phyloP scores from a whole-genome alignment of 139 green algal genomes.

The Pleodorina starrii region DNA sequence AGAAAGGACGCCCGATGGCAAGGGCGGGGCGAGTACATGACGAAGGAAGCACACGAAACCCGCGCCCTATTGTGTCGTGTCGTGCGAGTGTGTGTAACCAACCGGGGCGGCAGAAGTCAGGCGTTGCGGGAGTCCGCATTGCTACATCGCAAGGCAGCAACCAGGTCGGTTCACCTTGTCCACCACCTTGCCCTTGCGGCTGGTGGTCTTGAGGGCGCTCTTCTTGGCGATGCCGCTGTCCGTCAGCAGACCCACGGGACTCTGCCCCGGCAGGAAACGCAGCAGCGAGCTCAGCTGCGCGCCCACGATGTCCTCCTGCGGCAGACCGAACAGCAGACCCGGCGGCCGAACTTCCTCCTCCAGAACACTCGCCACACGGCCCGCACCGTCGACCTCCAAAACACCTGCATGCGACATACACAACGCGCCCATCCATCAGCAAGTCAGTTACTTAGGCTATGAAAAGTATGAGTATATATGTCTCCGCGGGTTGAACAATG shows the following conservation, averaged over 20 bases:
- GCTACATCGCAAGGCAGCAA: no score
- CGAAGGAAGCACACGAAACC: no score
- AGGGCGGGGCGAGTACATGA: no score
- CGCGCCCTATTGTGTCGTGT: no score
- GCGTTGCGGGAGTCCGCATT: no score
- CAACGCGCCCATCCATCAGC: no score
- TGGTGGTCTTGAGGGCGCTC: slow-evolving; percentile 27
- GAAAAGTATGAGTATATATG: no score
- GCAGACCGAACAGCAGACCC: slow-evolving; percentile 19
- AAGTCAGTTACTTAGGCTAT: no score
- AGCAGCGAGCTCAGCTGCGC: neutral
- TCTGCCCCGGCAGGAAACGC: slow-evolving; percentile 20
- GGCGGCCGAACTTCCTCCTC: slow-evolving; percentile 20
- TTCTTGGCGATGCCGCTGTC: slow-evolving; percentile 41
- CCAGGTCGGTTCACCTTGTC: neutral
- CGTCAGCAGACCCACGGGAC: slow-evolving; percentile 1
- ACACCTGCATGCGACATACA: slow-evolving; percentile 22
- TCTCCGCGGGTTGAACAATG: no score
- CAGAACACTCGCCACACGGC: neutral
- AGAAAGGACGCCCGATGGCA: no score
- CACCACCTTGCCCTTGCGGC: neutral
- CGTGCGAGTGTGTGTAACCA: no score
- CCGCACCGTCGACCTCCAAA: neutral
- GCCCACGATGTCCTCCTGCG: slow-evolving; percentile 1
- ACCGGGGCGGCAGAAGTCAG: no score